Percentiles rank a stretch among this genome's conserved stretches.
These are phyloP conservation scores for Termitomyces sp. DNA, from an alignment of 1,284 basidiomycete species.

Conservation along the genomic window DNA sequence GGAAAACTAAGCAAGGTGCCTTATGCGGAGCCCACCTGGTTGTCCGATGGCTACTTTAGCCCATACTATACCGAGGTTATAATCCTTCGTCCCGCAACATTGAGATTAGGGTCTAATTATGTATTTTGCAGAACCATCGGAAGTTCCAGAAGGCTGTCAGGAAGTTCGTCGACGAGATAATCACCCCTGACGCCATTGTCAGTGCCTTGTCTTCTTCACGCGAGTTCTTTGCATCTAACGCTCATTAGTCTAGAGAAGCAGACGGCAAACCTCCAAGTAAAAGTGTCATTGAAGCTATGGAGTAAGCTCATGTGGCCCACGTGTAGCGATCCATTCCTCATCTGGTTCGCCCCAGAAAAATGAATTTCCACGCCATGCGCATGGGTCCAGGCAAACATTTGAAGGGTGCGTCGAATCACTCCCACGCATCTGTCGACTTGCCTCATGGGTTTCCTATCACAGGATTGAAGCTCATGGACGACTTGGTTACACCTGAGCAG, in stretches of 20 bases:
- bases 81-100: neutral
- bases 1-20: constrained; percentile 71
- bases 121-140: constrained; percentile 35
- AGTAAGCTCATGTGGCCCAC: constrained; percentile 32
- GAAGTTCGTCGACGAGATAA: constrained; percentile 50
- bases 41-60: constrained; percentile 56
- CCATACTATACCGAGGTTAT: constrained; percentile 66
- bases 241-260: constrained; percentile 50
- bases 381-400: constrained; percentile 81
- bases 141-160: constrained; percentile 56
- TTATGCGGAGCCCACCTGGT: constrained; percentile 82
- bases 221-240: neutral
- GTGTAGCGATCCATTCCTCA: neutral
- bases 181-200: constrained; percentile 53
- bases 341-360: constrained; percentile 30
- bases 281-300: constrained; percentile 56
- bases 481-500: constrained; percentile 77
- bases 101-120: neutral
- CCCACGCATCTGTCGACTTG: constrained; percentile 44
- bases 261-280: constrained; percentile 67
- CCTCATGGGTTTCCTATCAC: neutral
- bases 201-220: neutral
- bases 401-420: constrained; percentile 35
- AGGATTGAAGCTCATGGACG: constrained; percentile 70
- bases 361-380: constrained; percentile 82